These are phyloP conservation scores for Picochlorum sp. DNA, from an alignment of 139 green algal genomes.

Conservation along the genomic window DNA sequence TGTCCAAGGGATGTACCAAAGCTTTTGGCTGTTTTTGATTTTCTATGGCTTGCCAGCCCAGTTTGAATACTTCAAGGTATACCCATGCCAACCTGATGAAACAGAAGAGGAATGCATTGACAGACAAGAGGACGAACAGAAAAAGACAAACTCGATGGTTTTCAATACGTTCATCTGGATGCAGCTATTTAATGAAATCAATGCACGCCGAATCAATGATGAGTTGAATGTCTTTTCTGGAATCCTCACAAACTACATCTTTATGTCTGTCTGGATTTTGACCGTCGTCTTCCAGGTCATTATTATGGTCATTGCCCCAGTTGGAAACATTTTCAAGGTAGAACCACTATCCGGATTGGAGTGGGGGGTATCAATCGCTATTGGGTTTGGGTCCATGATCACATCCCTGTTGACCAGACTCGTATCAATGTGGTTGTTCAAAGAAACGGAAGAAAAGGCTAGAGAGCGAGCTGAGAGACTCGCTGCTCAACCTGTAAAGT, in stretches of 20 bases:
- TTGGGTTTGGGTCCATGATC: conserved; percentile 38
- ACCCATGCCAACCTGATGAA: not conserved
- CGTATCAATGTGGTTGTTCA: conserved; percentile 10
- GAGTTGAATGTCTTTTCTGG: conserved; percentile 80
- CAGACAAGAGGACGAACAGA: conserved; percentile 19
- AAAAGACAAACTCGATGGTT: conserved; percentile 58
- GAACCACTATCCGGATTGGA: conserved; percentile 16
- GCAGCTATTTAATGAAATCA: conserved; percentile 84
- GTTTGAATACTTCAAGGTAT: conserved; percentile 24
- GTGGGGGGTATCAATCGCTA: conserved; percentile 60
- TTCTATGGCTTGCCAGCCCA: conserved; percentile 61
- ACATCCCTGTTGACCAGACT: conserved; percentile 21
- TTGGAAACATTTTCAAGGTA: conserved; percentile 71
- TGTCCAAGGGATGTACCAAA: conserved; percentile 42
- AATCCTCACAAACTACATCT: conserved; percentile 55
- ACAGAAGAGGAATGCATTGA: conserved; percentile 5
- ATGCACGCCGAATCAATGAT: conserved; percentile 75
- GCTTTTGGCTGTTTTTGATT: conserved; percentile 81
- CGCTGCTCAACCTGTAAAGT: not conserved
- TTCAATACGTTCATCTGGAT: conserved; percentile 97
- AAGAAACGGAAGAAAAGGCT: not conserved
- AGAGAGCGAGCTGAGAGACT: not conserved
- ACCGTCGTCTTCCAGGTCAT: conserved; percentile 60
- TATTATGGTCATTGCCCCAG: conserved; percentile 51
- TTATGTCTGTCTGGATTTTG: conserved; percentile 60